These are phyloP conservation scores for Paramyrothecium roridum DNA, from an alignment of 2,329 filamentous ascomycete species.

Conservation along the genomic window DNA sequence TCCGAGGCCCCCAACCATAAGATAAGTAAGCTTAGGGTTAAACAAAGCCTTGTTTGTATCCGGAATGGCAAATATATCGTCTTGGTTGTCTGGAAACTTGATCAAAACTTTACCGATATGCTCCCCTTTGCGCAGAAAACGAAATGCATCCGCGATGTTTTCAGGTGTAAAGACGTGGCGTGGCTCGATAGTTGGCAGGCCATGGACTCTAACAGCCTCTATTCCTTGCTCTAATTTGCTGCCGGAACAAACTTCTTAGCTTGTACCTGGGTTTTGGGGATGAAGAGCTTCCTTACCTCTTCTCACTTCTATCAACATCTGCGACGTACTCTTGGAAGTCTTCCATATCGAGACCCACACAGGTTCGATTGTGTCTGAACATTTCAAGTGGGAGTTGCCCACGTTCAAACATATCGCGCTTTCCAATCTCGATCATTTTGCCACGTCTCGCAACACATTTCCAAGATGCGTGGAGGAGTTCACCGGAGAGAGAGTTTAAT, in stretches of 20 bases:
- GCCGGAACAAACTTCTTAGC: background rate
- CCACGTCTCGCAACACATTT: constrained; percentile 36
- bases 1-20: constrained; percentile 20
- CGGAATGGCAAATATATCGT: background rate
- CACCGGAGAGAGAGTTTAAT: constrained; percentile 33
- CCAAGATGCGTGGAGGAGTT: constrained; percentile 34
- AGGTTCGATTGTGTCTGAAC: constrained; percentile 20
- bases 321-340: background rate
- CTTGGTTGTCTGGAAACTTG: background rate
- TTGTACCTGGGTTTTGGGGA: background rate
- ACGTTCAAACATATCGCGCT: constrained; percentile 33
- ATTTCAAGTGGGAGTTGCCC: constrained; percentile 35
- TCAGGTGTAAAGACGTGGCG: constrained; percentile 15
- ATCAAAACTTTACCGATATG: constrained; percentile 28
- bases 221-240: background rate
- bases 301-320: background rate
- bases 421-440: constrained; percentile 38
- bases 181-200: constrained; percentile 7
- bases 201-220: background rate
- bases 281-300: background rate
- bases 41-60: background rate
- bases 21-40: constrained; percentile 7
- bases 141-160: constrained; percentile 31
- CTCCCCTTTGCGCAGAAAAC: constrained; percentile 33
- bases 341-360: constrained; percentile 10